Conservation (phyloP, 495 filamentous ascomycete species). For the Hyaloscypha finlandica region DNA sequence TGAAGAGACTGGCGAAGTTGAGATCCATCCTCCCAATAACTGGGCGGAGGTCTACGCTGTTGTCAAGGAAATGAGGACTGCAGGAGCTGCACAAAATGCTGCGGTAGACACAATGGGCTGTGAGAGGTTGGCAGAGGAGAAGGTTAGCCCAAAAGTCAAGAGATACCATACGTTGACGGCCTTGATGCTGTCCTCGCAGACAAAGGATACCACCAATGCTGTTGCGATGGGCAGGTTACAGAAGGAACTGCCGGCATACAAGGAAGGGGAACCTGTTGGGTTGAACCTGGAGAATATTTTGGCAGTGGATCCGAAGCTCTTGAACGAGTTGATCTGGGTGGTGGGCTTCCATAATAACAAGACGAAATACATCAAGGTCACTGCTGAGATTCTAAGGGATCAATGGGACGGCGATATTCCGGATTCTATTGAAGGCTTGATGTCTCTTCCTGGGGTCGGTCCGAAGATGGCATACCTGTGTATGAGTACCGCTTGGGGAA, state of each 20-base stretch:
- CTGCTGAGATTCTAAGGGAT: constrained; percentile 73
- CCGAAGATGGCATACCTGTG: constrained; percentile 98
- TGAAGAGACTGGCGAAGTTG: constrained; percentile 52
- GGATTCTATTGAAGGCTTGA: constrained; percentile 72
- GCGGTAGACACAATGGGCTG: constrained; percentile 99
- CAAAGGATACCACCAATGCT: constrained; percentile 92
- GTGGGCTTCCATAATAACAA: constrained; percentile 98
- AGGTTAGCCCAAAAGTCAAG: constrained; percentile 59
- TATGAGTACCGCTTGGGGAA: constrained; percentile 66
- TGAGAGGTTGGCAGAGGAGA: constrained; percentile 66
- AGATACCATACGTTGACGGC: constrained; percentile 91
- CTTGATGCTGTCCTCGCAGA: constrained; percentile 95
- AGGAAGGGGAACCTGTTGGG: constrained; percentile 39
- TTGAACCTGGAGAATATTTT: constrained; percentile 82
- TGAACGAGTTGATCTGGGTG: constrained; percentile 79
- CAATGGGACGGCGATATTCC: constrained; percentile 78
- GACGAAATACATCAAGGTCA: constrained; percentile 80
- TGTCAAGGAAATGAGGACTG: constrained; percentile 77
- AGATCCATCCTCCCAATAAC: constrained; percentile 67
- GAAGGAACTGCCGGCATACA: constrained; percentile 62
- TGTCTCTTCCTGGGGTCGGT: constrained; percentile 84
- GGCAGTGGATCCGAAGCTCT: constrained; percentile 61
- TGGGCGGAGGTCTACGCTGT: constrained; percentile 84
- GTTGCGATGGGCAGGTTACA: constrained; percentile 80
- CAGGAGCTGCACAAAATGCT: constrained; percentile 61